phyloP scores from a whole-genome alignment of 768 basidiomycete species.

The Termitomyces sp. region DNA sequence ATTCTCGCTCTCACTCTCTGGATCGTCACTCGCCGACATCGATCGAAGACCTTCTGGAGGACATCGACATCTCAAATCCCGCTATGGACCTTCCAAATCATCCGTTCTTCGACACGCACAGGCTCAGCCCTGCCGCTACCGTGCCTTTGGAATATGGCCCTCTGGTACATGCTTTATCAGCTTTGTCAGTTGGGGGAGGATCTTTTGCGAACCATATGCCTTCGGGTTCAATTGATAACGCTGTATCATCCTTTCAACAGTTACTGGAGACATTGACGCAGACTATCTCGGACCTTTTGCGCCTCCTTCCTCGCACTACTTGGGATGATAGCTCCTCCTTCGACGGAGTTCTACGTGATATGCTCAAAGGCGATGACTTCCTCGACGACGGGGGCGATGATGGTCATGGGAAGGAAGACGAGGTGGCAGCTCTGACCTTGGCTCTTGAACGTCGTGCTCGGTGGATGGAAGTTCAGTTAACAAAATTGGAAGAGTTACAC shows the following conservation, averaged over 20 bases:
- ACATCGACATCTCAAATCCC: constrained; percentile 58
- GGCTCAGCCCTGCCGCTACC: constrained; percentile 69
- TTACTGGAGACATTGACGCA: constrained; percentile 84
- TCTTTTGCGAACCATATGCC: constrained; percentile 82
- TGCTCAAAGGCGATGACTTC: constrained; percentile 86
- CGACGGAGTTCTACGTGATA: constrained; percentile 79
- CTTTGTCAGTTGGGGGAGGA: constrained; percentile 79
- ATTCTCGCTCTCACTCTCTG: constrained; percentile 57
- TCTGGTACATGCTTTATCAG: constrained; percentile 79
- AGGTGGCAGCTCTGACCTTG: constrained; percentile 77
- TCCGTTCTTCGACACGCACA: constrained; percentile 69
- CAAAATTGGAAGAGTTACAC: constrained; percentile 84
- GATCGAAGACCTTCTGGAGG: constrained; percentile 59
- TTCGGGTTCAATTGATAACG: constrained; percentile 85
- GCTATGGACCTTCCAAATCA: constrained; percentile 62
- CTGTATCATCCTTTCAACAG: constrained; percentile 86
- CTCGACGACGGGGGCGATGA: constrained; percentile 71
- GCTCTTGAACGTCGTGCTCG: constrained; percentile 85
- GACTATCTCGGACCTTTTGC: constrained; percentile 81
- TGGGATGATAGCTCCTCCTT: constrained; percentile 91
- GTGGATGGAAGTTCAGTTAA: constrained; percentile 91
- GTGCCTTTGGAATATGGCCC: constrained; percentile 84
- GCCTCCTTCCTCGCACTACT: constrained; percentile 80
- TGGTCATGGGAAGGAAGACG: constrained; percentile 64
- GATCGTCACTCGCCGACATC: constrained; percentile 46